These are phyloP conservation scores for Adansonia rubrostipa DNA, from an alignment of 441 rosid species.

Conservation along the genomic window DNA sequence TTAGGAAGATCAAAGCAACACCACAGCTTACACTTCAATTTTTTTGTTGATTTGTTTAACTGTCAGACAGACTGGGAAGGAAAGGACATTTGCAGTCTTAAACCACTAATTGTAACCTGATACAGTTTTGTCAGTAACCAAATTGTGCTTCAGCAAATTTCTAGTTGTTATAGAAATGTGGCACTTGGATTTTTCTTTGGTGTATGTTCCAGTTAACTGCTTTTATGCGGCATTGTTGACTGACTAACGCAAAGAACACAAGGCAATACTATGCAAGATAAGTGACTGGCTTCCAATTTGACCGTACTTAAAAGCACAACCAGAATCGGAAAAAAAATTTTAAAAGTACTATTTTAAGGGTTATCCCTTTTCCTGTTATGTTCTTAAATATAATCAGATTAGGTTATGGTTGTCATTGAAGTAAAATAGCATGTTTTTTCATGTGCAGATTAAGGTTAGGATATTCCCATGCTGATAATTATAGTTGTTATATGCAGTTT, in stretches of 20 bases:
- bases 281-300: background rate
- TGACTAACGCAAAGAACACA: background rate
- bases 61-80: background rate
- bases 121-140: background rate
- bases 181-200: background rate
- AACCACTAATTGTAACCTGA: background rate
- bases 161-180: background rate
- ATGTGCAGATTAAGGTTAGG: background rate
- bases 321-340: background rate
- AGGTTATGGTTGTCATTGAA: background rate
- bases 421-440: background rate
- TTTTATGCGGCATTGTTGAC: background rate
- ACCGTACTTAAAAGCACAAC: background rate
- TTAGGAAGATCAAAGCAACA: background rate
- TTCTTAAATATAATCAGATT: background rate
- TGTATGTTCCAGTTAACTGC: background rate
- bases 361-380: background rate
- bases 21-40: background rate
- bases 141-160: background rate
- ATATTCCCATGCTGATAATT: background rate
- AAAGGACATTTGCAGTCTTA: background rate
- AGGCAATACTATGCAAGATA: background rate
- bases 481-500: conserved; percentile 60
- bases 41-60: background rate
- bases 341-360: background rate